Base-by-base conservation (phyloP, 169 alveolate species). In the Cryptosporidium ubiquitum region DNA sequence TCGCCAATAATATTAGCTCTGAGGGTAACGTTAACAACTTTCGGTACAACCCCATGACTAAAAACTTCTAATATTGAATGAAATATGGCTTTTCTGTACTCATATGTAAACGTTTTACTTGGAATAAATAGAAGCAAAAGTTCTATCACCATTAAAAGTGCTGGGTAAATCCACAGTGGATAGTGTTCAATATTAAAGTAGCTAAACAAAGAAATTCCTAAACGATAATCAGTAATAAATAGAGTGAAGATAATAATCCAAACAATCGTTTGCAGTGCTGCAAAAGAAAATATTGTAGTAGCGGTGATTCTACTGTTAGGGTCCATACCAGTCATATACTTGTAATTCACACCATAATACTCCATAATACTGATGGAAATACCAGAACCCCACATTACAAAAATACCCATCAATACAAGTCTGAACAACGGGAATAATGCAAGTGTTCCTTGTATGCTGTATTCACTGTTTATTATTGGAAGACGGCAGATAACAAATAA, bases 1-100 rank as follows among this genome's bases (percentile, higher is more conserved):
- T 94, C 96, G 16, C 96, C 96, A 4, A 94, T 91, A n/a, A 94
- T 91, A 85, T 94, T 94, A 44, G 93, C 93, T 18, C 91, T 91
- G 16, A 94, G 93, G 51, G 93, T 93, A 20, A 94, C 95, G 68
- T 91, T 93, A 12, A 84, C 84, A 23, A 92, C 93, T n/a, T 91
- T 84, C 18, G 93, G 93, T 29, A 92, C 40, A 31, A 94, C 91
- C 14, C 51, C 84, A 31, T 71, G 84, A 68, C 84, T 70, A 42
- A 85, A 68, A 31, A 93, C 95, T 23, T 92, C 91, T 42, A 73
- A 5, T 14, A 93, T 68, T 37, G 93, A 70, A 2, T 84, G 51
- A 40, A 93, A 86, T 26, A 93, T 84, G 31, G 91, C 91, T 57
- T 85, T 86, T n/a, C 91, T 86, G 47, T 93, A 92, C 58, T 86